Evolutionary conservation across 306 rosid genomes (phyloP), one percentile per base, ranked within the genome.

Genomic region (Glycine latifolia): DNA sequence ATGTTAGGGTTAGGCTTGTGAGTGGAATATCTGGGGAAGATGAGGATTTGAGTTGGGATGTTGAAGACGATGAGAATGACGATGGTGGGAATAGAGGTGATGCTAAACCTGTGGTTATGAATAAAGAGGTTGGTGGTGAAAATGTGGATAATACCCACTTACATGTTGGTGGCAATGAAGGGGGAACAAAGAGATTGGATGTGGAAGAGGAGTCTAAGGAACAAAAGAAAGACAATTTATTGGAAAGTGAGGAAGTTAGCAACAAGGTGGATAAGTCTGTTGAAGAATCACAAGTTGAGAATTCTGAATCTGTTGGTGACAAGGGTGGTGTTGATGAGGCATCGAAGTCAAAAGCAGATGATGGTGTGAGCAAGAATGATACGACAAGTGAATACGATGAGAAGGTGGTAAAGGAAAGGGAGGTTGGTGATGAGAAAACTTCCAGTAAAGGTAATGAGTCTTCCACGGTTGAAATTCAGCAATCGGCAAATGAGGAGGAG

Each of bases 21-120:
- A 90, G 86, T 81, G 72, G 92, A 16, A 91, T 92, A 49, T 86
- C 92, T 0, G 79, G 76, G 63, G 91, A 89, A 67, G 97, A 94
- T n/a, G 97, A 94, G 87, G 97, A 92, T 9, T 83, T 94, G 90
- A 94, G 96, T 77, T 94, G 98, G 98, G 98, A 92, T 82, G 88
- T 94, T 65, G 96, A 91, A 83, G 97, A 90, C 35, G 98, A 89
- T 0, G 92, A 87, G 3, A 37, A 4, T 3, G 83, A 86, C 0
- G 47, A 3, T 2, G 77, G 63, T 3, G 87, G 81, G 48, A 1
- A 53, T 50, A 86, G 46, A 74, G 79, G 70, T 54, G 77, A 80
- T 78, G 88, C 53, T 14, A 80, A 83, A 68, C 59, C 44, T 52
- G 78, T 79, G 73, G 3, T 56, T 15, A 67, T 7, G 56, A 81